phyloP scores from a whole-genome alignment of 2,329 filamentous ascomycete species.

The Hymenoscyphus fraxineus region DNA sequence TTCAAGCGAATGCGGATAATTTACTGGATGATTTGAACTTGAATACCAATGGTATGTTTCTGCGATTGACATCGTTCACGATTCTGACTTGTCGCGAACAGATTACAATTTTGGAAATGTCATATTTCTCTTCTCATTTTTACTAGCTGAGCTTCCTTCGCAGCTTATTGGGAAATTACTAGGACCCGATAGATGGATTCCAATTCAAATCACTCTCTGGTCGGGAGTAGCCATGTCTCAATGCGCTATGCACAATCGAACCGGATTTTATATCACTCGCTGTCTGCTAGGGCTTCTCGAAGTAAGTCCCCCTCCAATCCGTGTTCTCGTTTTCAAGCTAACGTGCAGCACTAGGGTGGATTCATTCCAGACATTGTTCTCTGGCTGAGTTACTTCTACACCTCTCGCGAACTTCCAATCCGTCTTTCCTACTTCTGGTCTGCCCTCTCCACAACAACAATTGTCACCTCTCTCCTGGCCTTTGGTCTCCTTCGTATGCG shows the following conservation, averaged over 20 bases:
- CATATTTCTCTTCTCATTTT: slow-evolving; percentile 39
- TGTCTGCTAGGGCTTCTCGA: slow-evolving; percentile 33
- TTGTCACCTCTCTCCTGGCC: slow-evolving; percentile 50
- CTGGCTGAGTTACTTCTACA: slow-evolving; percentile 75
- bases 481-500: slow-evolving; percentile 52
- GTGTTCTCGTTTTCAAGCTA: background rate
- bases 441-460: slow-evolving; percentile 44
- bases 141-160: slow-evolving; percentile 46
- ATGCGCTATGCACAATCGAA: slow-evolving; percentile 41
- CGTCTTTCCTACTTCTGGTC: slow-evolving; percentile 70
- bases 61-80: slow-evolving; percentile 17
- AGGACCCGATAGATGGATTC: slow-evolving; percentile 49
- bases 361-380: slow-evolving; percentile 63
- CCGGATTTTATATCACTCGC: slow-evolving; percentile 42
- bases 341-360: slow-evolving; percentile 41
- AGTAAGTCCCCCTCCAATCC: slow-evolving; percentile 3
- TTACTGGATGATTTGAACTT: slow-evolving; percentile 51
- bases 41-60: slow-evolving; percentile 32
- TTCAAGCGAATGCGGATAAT: slow-evolving; percentile 58
- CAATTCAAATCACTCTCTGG: slow-evolving; percentile 49
- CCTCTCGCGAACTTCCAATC: slow-evolving; percentile 62
- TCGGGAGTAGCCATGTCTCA: slow-evolving; percentile 46
- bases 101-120: slow-evolving; percentile 34
- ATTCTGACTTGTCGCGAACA: slow-evolving; percentile 34
- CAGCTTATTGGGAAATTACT: slow-evolving; percentile 46